Evolutionary conservation across 106 monocot species (phyloP).

Genomic region (Iris macrosiphon): DNA sequence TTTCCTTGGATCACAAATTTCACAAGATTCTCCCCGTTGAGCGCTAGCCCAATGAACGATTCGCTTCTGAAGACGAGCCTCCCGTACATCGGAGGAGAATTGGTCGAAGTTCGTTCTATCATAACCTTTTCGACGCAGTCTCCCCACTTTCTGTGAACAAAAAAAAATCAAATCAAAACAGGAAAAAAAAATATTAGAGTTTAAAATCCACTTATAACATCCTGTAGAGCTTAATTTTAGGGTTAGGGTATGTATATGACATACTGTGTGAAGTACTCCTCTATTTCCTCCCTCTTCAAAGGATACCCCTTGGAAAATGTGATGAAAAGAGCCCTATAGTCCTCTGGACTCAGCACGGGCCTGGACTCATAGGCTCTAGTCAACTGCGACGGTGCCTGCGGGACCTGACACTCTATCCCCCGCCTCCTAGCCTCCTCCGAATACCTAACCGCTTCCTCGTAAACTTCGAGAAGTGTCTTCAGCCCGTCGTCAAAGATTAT

Average conservation of each 20-base stretch:
- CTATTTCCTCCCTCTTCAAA: slow-evolving; percentile 17
- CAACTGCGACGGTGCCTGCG: slow-evolving; percentile 14
- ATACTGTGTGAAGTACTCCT: slow-evolving; percentile 41
- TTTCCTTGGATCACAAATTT: slow-evolving; percentile 25
- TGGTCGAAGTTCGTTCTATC: slow-evolving; percentile 30
- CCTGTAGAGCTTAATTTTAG: no score
- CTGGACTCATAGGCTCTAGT: slow-evolving; percentile 2
- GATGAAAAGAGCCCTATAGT: slow-evolving; percentile 39
- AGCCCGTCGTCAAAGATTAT: slow-evolving; percentile 43
- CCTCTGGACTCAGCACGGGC: slow-evolving; percentile 4
- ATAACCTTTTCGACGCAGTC: slow-evolving; percentile 40
- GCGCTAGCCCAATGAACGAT: slow-evolving; percentile 23
- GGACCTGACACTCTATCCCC: background rate
- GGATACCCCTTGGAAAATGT: slow-evolving; percentile 29
- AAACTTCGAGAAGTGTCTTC: slow-evolving; percentile 6
- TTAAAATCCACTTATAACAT: no score
- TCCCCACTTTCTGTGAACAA: slow-evolving; percentile 31
- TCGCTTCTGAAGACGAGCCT: slow-evolving; percentile 39
- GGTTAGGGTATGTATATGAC: background rate
- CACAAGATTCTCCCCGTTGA: slow-evolving; percentile 23
- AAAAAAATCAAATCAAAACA: background rate
- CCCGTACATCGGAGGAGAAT: slow-evolving; percentile 33
- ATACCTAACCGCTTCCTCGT: slow-evolving; percentile 2
- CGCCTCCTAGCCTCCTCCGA: background rate
- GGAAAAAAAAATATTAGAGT: no score